Evolutionary conservation across 371 early-diverging fungal genomes (phyloP).

Genomic region (Mortierella sp.): DNA sequence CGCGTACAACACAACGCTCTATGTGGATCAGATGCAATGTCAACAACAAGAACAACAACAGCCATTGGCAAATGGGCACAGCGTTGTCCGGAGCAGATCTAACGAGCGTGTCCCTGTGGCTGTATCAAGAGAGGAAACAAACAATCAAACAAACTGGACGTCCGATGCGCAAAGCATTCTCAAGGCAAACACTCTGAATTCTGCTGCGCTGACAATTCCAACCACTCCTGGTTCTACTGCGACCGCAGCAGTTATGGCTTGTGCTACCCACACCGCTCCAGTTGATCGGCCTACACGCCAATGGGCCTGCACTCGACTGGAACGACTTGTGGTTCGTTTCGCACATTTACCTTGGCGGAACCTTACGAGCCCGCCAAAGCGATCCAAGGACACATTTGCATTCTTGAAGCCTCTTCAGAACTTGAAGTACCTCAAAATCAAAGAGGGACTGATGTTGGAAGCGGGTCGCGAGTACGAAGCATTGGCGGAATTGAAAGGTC

Average conservation of each 20-base stretch:
- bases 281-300: slow-evolving; percentile 5
- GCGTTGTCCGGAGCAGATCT: not conserved
- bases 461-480: slow-evolving; percentile 47
- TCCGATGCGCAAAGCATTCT: too few species aligned
- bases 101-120: too few species aligned
- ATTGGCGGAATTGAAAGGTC: slow-evolving; percentile 6
- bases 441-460: slow-evolving; percentile 45
- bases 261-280: too few species aligned
- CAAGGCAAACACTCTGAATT: too few species aligned
- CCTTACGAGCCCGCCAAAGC: slow-evolving; percentile 29
- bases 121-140: too few species aligned
- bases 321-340: slow-evolving; percentile 33
- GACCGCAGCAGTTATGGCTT: not conserved
- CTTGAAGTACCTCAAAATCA: slow-evolving; percentile 36
- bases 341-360: slow-evolving; percentile 45
- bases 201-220: too few species aligned
- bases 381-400: slow-evolving; percentile 33
- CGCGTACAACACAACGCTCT: slow-evolving; percentile 47
- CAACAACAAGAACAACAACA: not conserved
- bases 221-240: not conserved
- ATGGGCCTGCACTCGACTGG: slow-evolving; percentile 44
- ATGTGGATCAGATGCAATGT: slow-evolving; percentile 39
- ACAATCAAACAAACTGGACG: too few species aligned
- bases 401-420: slow-evolving; percentile 26
- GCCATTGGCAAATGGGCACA: not conserved